Base-by-base conservation (phyloP, 2,329 filamentous ascomycete species). In the Fusarium nurragi region DNA sequence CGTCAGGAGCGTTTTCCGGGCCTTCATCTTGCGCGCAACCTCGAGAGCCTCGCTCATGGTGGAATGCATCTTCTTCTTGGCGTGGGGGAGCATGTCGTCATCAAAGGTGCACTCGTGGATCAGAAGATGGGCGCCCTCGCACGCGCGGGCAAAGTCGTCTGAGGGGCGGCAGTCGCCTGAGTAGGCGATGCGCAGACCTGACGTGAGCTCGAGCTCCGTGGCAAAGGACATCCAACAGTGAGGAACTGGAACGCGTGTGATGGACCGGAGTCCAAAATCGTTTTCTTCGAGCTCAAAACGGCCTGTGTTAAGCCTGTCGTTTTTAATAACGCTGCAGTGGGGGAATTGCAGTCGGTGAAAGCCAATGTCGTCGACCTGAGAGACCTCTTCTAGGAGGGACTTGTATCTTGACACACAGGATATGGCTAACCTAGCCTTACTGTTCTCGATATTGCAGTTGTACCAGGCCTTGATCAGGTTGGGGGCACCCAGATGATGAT, bases 41-140 rank as follows among this genome's bases (percentile, higher is more conserved):
- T 82, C 83, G 5, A 99, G 84, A 1, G 95, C 95, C 79, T 99
- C 95, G 14, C 86, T 86, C 62, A 93, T 92, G 10, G 95, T 99
- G 36, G 86, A 92, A 80, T 99, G 95, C 73, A 90, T 93, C 86
- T 99, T 99, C 48, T 90, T 91, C 25, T 84, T 74, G 5, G 95
- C 95, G 71, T 97, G 94, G 16, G 84, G 86, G 36, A 77, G 71
- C 69, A 97, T 86, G 71, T 95, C 92, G 74, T 97, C 92, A 69
- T 95, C 92, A 74, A 99, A 98, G 0, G 95, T 99, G 63, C 93
- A 94, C 83, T 99, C 95, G 80, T 99, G 95, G 54, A 99, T 87
- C 6, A 97, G 86, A 8, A 99, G 84, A 14, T 94, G 97, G 3
- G 90, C 89, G 62, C 88, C 88, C 41, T 80, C 79, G 41, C 92